Conservation (phyloP, 129 eudicot genomes). For the Cynara cardunculus region DNA sequence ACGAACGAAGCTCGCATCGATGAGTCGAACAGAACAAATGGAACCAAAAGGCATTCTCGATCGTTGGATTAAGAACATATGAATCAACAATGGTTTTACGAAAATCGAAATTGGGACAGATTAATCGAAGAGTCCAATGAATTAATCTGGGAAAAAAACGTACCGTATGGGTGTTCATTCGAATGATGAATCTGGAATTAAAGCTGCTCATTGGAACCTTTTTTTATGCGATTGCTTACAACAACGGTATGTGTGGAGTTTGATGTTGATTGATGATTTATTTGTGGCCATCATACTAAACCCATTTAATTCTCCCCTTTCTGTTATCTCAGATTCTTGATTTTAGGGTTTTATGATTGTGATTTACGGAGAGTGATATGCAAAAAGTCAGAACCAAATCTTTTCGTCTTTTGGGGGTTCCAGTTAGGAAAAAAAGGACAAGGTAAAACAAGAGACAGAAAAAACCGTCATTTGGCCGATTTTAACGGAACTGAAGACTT, state of each 20-base stretch:
- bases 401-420: neutral
- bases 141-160: neutral
- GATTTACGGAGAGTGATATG: neutral
- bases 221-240: neutral
- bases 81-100: neutral
- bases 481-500: neutral
- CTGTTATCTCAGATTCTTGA: neutral
- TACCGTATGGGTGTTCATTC: neutral
- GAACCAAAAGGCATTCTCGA: neutral
- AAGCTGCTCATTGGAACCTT: neutral
- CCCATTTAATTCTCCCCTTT: neutral
- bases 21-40: neutral
- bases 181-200: neutral
- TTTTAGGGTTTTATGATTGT: constrained; percentile 11
- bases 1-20: constrained; percentile 2
- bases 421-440: neutral
- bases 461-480: neutral
- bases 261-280: constrained; percentile 23
- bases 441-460: neutral
- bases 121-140: neutral
- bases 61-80: neutral
- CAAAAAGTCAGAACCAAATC: neutral
- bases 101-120: neutral
- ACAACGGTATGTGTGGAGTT: neutral
- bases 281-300: constrained; percentile 16